phyloP scores from a whole-genome alignment of 2,329 filamentous ascomycete species.

The Oidium heveae region DNA sequence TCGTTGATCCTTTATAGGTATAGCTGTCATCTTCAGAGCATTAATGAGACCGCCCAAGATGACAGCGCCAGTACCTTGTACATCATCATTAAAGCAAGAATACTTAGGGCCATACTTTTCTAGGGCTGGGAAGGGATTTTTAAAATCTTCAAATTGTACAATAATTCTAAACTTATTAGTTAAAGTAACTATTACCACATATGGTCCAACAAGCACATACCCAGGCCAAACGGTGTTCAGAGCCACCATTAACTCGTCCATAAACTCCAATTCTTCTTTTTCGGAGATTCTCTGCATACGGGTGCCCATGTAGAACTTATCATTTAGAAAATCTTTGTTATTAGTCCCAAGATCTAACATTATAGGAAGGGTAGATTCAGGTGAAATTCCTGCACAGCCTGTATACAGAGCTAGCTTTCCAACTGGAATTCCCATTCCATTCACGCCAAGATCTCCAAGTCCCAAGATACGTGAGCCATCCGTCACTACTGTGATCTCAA shows the following conservation, averaged over 20 bases:
- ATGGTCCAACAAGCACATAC: constrained; percentile 26
- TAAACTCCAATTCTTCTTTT: constrained; percentile 46
- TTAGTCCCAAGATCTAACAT: constrained; percentile 70
- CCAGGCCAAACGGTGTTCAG: constrained; percentile 46
- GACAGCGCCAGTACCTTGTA: constrained; percentile 71
- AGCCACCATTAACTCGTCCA: constrained; percentile 45
- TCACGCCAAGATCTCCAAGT: constrained; percentile 69
- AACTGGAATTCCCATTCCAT: constrained; percentile 59
- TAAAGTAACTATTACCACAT: constrained; percentile 33
- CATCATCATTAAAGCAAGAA: constrained; percentile 79
- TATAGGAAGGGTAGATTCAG: constrained; percentile 53
- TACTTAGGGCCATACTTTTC: constrained; percentile 49
- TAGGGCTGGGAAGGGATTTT: constrained; percentile 29
- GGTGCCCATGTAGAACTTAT: constrained; percentile 58
- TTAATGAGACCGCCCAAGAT: constrained; percentile 62
- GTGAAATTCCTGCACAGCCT: constrained; percentile 65
- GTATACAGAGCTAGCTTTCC: constrained; percentile 67
- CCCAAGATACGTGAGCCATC: constrained; percentile 41
- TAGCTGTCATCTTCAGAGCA: constrained; percentile 39
- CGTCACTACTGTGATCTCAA: constrained; percentile 27
- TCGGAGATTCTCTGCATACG: constrained; percentile 40
- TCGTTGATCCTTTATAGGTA: constrained; percentile 40
- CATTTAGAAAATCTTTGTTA: constrained; percentile 46
- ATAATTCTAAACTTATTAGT: constrained; percentile 19
- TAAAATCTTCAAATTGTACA: constrained; percentile 55